phyloP scores from a whole-genome alignment of 306 rosid species.

The Clitoria ternatea region DNA sequence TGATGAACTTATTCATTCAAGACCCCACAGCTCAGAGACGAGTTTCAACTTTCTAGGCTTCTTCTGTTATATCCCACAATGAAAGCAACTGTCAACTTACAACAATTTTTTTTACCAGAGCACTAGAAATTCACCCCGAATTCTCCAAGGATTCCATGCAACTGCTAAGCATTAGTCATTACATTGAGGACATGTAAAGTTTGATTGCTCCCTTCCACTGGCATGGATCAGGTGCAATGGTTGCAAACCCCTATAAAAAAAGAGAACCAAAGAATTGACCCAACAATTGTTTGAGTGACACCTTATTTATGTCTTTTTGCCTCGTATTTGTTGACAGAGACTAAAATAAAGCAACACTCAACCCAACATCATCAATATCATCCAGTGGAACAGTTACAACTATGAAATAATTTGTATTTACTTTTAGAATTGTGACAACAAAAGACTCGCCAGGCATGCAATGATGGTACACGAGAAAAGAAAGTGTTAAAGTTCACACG shows the following conservation, averaged over 20 bases:
- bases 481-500: slow-evolving; percentile 22
- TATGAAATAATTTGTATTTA: neutral
- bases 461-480: slow-evolving; percentile 16
- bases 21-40: neutral
- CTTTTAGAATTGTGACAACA: slow-evolving; percentile 13
- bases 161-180: neutral
- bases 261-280: neutral
- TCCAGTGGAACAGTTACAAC: slow-evolving; percentile 25
- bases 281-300: slow-evolving; percentile 4
- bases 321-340: slow-evolving; percentile 15
- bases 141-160: neutral
- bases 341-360: slow-evolving; percentile 16
- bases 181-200: neutral
- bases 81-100: slow-evolving; percentile 12
- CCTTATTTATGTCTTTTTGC: slow-evolving; percentile 9
- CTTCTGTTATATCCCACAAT: neutral
- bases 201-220: neutral
- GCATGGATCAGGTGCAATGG: neutral
- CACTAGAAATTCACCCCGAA: neutral
- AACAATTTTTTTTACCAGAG: slow-evolving; percentile 33
- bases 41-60: neutral
- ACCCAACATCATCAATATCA: slow-evolving; percentile 8
- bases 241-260: neutral
- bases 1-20: neutral
- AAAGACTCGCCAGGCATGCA: slow-evolving; percentile 18